Conservation (phyloP, 2,329 filamentous ascomycete genomes). For the Ilyonectria sp. region DNA sequence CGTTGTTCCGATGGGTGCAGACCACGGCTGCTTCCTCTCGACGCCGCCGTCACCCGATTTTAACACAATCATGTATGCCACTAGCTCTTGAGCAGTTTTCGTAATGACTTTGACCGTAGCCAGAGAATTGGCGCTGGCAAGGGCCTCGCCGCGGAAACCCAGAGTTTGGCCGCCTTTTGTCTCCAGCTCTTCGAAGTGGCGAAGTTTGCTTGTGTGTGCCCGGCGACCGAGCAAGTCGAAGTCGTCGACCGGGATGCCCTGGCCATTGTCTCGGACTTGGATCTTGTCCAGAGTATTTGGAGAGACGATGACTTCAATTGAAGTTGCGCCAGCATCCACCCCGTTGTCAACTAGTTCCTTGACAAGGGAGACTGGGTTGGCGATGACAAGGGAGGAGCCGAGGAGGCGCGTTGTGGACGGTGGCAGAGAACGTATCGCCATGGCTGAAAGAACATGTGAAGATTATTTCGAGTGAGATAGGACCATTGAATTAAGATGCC, state of each 20-base stretch:
- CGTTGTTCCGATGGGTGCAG: constrained; percentile 78
- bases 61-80: constrained; percentile 68
- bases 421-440: constrained; percentile 67
- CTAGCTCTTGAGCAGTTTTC: constrained; percentile 71
- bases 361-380: constrained; percentile 73
- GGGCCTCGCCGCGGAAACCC: constrained; percentile 83
- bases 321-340: constrained; percentile 78
- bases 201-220: constrained; percentile 83
- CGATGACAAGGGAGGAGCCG: constrained; percentile 72
- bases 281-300: constrained; percentile 78
- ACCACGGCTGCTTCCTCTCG: constrained; percentile 51
- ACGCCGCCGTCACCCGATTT: constrained; percentile 51
- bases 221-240: constrained; percentile 73
- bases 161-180: constrained; percentile 71
- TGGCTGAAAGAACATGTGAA: constrained; percentile 45
- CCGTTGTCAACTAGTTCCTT: constrained; percentile 87
- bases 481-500: background rate
- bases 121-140: constrained; percentile 76
- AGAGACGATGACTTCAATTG: constrained; percentile 75
- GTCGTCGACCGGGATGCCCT: constrained; percentile 76
- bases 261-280: constrained; percentile 81
- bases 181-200: constrained; percentile 73
- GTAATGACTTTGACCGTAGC: constrained; percentile 75
- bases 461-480: constrained; percentile 25
- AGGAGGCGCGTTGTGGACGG: constrained; percentile 68